phyloP scores from a whole-genome alignment of 495 filamentous ascomycete species.

The Daldinia vernicosa region DNA sequence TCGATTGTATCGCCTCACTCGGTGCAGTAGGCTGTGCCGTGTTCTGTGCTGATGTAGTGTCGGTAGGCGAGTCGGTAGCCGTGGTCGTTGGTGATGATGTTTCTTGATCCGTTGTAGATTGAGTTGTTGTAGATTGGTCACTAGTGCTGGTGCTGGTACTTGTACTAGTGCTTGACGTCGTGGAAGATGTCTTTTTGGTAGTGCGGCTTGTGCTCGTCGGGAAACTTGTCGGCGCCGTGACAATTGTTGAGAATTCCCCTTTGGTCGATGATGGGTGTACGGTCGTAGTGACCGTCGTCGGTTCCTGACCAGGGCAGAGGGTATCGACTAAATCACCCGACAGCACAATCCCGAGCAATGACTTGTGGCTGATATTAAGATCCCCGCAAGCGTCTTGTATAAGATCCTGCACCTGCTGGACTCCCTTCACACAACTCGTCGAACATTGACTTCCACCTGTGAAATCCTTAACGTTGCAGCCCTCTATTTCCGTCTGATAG shows the following conservation, averaged over 20 bases:
- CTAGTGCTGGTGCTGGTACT: conserved; percentile 8
- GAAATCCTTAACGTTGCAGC: conserved; percentile 52
- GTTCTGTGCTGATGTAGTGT: conserved; percentile 22
- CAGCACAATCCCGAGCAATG: conserved; percentile 50
- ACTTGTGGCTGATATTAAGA: conserved; percentile 36
- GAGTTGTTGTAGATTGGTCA: conserved; percentile 17
- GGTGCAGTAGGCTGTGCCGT: conserved; percentile 20
- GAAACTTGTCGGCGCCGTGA: conserved; percentile 18
- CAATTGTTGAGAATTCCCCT: conserved; percentile 30
- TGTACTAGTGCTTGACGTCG: conserved; percentile 13
- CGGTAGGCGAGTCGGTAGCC: conserved; percentile 14
- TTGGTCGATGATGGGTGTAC: conserved; percentile 27
- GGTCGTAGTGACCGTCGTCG: conserved; percentile 34
- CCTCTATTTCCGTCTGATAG: conserved; percentile 48
- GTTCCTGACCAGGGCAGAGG: conserved; percentile 47
- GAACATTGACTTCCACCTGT: conserved; percentile 48
- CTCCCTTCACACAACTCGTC: conserved; percentile 45
- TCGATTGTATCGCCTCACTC: conserved; percentile 21
- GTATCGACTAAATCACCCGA: conserved; percentile 47
- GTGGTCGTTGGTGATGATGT: conserved; percentile 15
- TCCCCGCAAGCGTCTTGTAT: conserved; percentile 46
- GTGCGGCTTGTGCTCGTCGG: conserved; percentile 10
- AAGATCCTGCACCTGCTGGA: conserved; percentile 35
- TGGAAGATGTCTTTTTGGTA: conserved; percentile 12
- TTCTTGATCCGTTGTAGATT: conserved; percentile 18